Conservation (phyloP, 1,284 basidiomycete species). For the Ustilago nuda region DNA sequence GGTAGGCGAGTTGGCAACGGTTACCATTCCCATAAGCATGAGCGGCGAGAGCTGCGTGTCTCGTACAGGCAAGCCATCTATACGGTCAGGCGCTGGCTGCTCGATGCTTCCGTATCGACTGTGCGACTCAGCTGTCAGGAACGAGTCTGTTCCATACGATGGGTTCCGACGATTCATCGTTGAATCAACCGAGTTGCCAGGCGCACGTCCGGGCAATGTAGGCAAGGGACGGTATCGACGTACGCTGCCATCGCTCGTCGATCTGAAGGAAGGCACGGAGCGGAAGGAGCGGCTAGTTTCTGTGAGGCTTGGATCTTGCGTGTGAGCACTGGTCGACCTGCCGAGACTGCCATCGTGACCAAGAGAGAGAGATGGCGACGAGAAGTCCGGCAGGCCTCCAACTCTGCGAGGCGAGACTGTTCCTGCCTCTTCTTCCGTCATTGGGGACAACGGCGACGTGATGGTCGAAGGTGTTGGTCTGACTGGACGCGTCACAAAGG, state of each 20-base stretch:
- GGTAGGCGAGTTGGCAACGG: slow-evolving; percentile 19
- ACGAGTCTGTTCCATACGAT: slow-evolving; percentile 8
- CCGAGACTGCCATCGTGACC: slow-evolving; percentile 4
- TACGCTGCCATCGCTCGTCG: slow-evolving; percentile 24
- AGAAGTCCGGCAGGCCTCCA: slow-evolving; percentile 16
- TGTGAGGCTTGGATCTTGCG: background rate
- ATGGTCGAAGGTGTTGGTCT: background rate
- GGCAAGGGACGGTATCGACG: slow-evolving; percentile 17
- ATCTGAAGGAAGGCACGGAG: slow-evolving; percentile 22
- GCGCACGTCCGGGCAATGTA: background rate
- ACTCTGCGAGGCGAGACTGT: slow-evolving; percentile 10
- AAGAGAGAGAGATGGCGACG: background rate
- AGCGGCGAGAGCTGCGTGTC: slow-evolving; percentile 20
- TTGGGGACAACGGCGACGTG: slow-evolving; percentile 10
- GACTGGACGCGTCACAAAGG: slow-evolving; percentile 3
- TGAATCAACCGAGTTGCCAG: slow-evolving; percentile 19
- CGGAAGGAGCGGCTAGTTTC: slow-evolving; percentile 20
- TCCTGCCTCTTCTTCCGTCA: slow-evolving; percentile 17
- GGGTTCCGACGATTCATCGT: slow-evolving; percentile 7
- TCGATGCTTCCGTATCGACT: slow-evolving; percentile 5
- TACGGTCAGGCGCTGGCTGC: background rate
- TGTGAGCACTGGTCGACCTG: background rate
- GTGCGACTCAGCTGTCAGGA: slow-evolving; percentile 16
- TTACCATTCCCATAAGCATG: slow-evolving; percentile 31
- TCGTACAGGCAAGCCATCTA: slow-evolving; percentile 17